Percentiles rank a stretch among this genome's conserved stretches.
phyloP scores from a whole-genome alignment of 805 yeast species.

The Cyberlindnera subsufficiens region DNA sequence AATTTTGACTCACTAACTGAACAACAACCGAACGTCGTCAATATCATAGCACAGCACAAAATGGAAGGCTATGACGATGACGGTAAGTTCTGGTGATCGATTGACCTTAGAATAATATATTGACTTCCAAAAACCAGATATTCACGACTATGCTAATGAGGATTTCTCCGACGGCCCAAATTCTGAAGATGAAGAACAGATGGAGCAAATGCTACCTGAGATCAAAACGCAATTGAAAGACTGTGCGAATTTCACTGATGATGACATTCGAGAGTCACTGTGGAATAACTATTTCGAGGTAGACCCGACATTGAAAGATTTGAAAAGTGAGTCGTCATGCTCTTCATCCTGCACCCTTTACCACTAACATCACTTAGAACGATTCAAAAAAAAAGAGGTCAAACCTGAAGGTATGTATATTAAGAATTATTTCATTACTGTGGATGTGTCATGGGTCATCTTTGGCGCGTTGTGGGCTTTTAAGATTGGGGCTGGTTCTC shows the following conservation, averaged over 20 bases:
- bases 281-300: conserved; percentile 55
- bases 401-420: conserved; percentile 42
- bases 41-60: not conserved
- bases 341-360: not conserved
- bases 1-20: too few relatives aligned
- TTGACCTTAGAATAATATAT: too few relatives aligned
- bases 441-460: too few relatives aligned
- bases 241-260: conserved; percentile 38
- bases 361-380: conserved; percentile 12
- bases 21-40: too few relatives aligned
- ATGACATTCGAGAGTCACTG: conserved; percentile 49
- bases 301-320: conserved; percentile 43
- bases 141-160: conserved; percentile 25
- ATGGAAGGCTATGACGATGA: conserved; percentile 20
- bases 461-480: too few relatives aligned
- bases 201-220: conserved; percentile 38
- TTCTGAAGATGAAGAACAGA: conserved; percentile 33
- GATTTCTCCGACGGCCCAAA: conserved; percentile 28
- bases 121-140: conserved; percentile 2
- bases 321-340: conserved; percentile 24
- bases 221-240: conserved; percentile 32
- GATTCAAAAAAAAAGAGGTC: conserved; percentile 16
- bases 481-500: not conserved
- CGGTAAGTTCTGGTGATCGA: conserved; percentile 10
- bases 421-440: not conserved